These are phyloP conservation scores for Pontederia crassipes DNA, from an alignment of 176 grass and related monocot genomes.

Conservation along the genomic window DNA sequence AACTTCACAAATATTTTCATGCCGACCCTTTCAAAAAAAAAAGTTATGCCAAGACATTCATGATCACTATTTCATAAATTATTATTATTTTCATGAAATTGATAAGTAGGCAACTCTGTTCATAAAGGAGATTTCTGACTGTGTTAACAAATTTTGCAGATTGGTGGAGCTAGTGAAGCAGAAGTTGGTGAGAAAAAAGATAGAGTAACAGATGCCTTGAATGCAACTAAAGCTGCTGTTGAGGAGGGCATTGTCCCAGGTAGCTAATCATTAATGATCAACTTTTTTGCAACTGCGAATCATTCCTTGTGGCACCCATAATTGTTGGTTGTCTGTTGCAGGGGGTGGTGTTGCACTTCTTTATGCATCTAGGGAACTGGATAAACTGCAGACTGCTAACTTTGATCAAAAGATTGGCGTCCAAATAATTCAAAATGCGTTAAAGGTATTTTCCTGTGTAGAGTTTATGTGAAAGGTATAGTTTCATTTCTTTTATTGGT, in stretches of 20 bases:
- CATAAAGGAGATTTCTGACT: not conserved
- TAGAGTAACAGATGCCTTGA: constrained; percentile 87
- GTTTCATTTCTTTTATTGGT: not conserved
- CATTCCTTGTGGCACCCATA: not conserved
- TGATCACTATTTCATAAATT: not conserved
- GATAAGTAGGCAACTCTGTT: not conserved
- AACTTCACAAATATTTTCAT: not conserved
- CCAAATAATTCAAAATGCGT: constrained; percentile 96
- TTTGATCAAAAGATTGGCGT: constrained; percentile 99
- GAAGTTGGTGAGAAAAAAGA: constrained; percentile 96
- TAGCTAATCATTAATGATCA: constrained; percentile 5
- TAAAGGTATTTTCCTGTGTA: constrained; percentile 45
- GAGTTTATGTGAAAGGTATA: not conserved
- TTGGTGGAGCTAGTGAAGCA: constrained; percentile 87
- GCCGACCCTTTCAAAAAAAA: too few species aligned
- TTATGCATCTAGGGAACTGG: constrained; percentile 90
- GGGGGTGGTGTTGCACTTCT: constrained; percentile 96
- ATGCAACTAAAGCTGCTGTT: constrained; percentile 95
- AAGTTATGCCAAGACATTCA: not conserved
- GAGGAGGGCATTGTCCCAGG: constrained; percentile 98
- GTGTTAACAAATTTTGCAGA: constrained; percentile 25
- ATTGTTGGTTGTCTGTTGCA: constrained; percentile 17
- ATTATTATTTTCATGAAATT: not conserved
- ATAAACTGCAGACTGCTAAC: constrained; percentile 72
- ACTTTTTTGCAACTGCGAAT: not conserved